A percentile compares a stretch with the other conserved stretches of the same genome.
phyloP scores from a whole-genome alignment of 768 basidiomycete genomes.

The Hypsizygus marmoreus region DNA sequence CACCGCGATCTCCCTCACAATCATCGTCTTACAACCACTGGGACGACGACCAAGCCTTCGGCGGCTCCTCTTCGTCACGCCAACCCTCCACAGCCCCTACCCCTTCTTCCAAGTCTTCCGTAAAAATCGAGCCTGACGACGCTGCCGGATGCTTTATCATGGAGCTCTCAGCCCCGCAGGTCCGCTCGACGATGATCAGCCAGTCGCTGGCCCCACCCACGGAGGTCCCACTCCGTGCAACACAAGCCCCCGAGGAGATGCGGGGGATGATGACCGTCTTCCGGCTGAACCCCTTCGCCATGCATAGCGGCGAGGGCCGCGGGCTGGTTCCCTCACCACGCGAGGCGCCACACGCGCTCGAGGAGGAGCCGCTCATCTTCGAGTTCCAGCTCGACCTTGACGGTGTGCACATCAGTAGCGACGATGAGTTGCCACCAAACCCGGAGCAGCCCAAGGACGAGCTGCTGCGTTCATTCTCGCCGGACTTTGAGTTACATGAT shows the following conservation, averaged over 20 bases:
- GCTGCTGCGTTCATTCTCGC: conserved; percentile 38
- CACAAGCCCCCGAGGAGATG: conserved; percentile 71
- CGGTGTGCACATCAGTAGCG: conserved; percentile 18
- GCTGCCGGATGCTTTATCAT: conserved; percentile 45
- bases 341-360: conserved; percentile 59
- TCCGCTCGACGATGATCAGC: conserved; percentile 22
- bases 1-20: conserved; percentile 22
- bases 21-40: conserved; percentile 17
- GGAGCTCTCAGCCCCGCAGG: conserved; percentile 33
- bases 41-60: conserved; percentile 7
- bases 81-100: conserved; percentile 9
- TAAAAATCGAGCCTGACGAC: conserved; percentile 44
- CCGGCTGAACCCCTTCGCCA: conserved; percentile 75
- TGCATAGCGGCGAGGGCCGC: conserved; percentile 52
- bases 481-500: conserved; percentile 36
- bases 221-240: conserved; percentile 75
- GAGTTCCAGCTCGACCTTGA: conserved; percentile 62
- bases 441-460: not conserved
- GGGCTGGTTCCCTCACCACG: conserved; percentile 35
- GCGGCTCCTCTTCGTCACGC: conserved; percentile 12
- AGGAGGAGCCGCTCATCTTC: conserved; percentile 59
- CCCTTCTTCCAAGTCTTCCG: conserved; percentile 19
- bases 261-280: conserved; percentile 78
- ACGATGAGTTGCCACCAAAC: conserved; percentile 13
- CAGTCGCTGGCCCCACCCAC: conserved; percentile 55